Conservation (phyloP, 2,329 filamentous ascomycete genomes). For the Cadophora sp. region DNA sequence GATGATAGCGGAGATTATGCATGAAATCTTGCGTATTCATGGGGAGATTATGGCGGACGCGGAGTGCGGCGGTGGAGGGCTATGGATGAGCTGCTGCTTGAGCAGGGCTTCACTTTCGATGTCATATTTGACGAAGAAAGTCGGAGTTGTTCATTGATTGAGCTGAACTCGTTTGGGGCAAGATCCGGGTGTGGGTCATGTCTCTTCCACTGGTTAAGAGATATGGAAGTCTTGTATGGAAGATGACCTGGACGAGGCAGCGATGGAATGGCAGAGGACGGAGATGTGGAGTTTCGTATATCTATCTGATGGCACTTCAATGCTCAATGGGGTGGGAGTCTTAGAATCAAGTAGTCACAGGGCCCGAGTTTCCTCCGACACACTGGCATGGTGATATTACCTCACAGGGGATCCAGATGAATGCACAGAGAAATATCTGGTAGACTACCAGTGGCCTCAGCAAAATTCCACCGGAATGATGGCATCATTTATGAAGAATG, state of each 20-base stretch:
- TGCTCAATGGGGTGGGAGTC: no score
- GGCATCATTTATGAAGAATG: no score
- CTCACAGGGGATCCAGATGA: no score
- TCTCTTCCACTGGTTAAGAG: conserved; percentile 54
- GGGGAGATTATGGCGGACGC: conserved; percentile 39
- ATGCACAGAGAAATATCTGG: no score
- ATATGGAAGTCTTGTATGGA: conserved; percentile 49
- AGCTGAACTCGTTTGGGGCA: conserved; percentile 55
- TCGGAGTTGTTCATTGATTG: conserved; percentile 45
- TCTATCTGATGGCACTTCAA: neutral
- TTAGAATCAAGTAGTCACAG: no score
- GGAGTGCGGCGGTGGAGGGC: conserved; percentile 21
- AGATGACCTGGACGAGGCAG: conserved; percentile 11
- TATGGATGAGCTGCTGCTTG: conserved; percentile 41
- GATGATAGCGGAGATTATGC: conserved; percentile 34
- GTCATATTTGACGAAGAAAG: conserved; percentile 47
- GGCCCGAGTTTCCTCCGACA: no score
- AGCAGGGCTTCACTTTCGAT: conserved; percentile 54
- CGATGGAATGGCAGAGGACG: neutral
- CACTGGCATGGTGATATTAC: no score
- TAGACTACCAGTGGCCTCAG: no score
- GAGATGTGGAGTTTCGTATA: conserved; percentile 45
- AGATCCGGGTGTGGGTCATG: conserved; percentile 53
- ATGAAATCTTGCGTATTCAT: conserved; percentile 37
- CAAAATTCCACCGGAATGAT: no score